Base-by-base conservation (phyloP, 2,329 filamentous ascomycete species). In the Fusarium succisae region DNA sequence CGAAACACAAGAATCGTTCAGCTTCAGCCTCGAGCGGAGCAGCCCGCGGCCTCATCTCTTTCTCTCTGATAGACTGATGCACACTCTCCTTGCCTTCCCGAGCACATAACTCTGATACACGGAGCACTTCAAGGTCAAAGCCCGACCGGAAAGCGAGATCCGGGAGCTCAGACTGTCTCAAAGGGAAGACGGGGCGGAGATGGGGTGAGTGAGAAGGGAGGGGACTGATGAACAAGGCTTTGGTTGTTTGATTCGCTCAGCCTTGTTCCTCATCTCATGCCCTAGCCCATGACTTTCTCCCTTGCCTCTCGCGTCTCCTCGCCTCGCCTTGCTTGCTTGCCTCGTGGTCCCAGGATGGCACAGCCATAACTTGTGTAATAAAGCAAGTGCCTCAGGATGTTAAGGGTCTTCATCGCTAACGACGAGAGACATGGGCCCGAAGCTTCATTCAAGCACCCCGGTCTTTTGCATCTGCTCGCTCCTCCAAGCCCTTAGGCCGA, bases 301-400 rank as follows among this genome's bases (percentile, higher is more conserved):
- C 55, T 64, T 69, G 66, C 74, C 67, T 74, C 50, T 70, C 41
- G 59, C 65, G 45, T 68, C 64, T 66, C 60, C 63, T 75, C 58
- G 69, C 74, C 74, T 76, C 72, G 66, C 55, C 72, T 69, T 72
- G 63, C 64, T 60, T 60, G 61, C 61, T 63, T 69, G 66, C 76
- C 76, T 78, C 74, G 76, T 78, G 76, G 74, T 70, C 66, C 60
- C 57, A 71, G 70, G 74, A 64, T 75, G 73, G 66, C 71, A 71
- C 73, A 67, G 62, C 58, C 61, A 74, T 69, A 65, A 38, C 41
- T 55, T 47, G 59, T 55, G 61, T 63, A 69, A 63, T 69, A 69
- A 56, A 69, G n/a, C 26, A 54, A 54, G 50, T 67, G 55, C 58
- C 63, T 64, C 59, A 73, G 47, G 68, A 50, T 51, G 44, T 47